Base-by-base conservation (phyloP, 352 stramenopile genomes). In the Pythium phragmiticola region DNA sequence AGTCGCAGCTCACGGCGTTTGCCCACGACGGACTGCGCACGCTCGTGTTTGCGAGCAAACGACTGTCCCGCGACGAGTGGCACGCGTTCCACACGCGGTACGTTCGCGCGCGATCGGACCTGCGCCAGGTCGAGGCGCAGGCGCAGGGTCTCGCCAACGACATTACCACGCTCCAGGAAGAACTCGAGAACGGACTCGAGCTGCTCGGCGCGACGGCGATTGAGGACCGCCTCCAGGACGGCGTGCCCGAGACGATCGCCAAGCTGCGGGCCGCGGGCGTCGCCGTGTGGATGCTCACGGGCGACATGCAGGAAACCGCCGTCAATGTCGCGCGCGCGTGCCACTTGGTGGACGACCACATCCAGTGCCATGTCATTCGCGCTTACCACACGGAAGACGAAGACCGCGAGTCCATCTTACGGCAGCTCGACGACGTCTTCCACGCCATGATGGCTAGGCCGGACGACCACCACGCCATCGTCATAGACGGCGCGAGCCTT, bases 401-500 rank as follows among this genome's bases (percentile, higher is more conserved):
- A 19, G 39, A 60, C 26, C 56, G 52, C 3, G 61, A 50, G 16
- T 69, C 55, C 1, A 64, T 48, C 16, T 19, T 76, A 9, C 50
- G 74, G 33, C 72, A 75, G 16, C 68, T 72, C 2, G 37, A 64
- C 7, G 41, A 51, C 6, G 30, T 46, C 5, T 57, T 45, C 37
- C 19, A 28, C 4, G 11, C 13, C 12, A 57, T 64, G 12, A 9
- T 53, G 33, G 37, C 19, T 4, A 17, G 7, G 30, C 19, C 39
- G 11, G 39, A 21, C 6, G 68, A 72, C 2, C 77, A 86, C 45
- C 80, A 91, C 65, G 95, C 91, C 30, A 70, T 99, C 13, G 87
- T 99, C 53, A 97, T 99, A 33, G 95, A 98, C 67, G 96, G 96
- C 21, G 90, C 89, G 45, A 96, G 89, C 9, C 74, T 99, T n/a